phyloP scores from a whole-genome alignment of 2,329 filamentous ascomycete species.

The Scedosporium dehoogii region DNA sequence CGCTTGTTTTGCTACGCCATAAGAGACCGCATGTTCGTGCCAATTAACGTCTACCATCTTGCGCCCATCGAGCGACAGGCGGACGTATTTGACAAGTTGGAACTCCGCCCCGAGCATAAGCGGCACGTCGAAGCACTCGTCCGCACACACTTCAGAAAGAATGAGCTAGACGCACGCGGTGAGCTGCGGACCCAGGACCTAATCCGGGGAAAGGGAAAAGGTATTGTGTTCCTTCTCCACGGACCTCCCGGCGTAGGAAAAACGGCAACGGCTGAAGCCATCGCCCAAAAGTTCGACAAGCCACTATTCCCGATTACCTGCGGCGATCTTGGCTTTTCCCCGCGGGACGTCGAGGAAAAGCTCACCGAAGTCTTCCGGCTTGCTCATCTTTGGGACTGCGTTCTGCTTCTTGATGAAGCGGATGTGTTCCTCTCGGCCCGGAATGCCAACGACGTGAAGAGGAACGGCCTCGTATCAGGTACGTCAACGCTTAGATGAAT shows the following conservation, averaged over 20 bases:
- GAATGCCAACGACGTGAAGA: conserved; percentile 19
- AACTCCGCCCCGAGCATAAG: no score
- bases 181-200: conserved; percentile 19
- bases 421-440: conserved; percentile 24
- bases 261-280: conserved; percentile 35
- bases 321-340: conserved; percentile 33
- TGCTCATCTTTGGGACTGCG: conserved; percentile 27
- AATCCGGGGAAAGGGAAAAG: conserved; percentile 33
- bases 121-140: no score
- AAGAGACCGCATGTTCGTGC: no score
- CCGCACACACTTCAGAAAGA: no score
- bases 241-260: conserved; percentile 39
- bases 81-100: no score
- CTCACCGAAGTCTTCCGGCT: conserved; percentile 32
- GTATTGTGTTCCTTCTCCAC: conserved; percentile 34
- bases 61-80: no score
- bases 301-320: conserved; percentile 40
- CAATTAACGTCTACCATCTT: no score
- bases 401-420: conserved; percentile 27
- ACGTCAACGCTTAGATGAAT: background rate
- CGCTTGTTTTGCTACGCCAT: no score
- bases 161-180: no score
- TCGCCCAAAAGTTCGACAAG: conserved; percentile 29
- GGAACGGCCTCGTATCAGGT: conserved; percentile 26
- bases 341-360: conserved; percentile 27